These are phyloP conservation scores for Phialemoniopsis sp. DNA, from an alignment of 2,329 filamentous ascomycete genomes.

Conservation along the genomic window DNA sequence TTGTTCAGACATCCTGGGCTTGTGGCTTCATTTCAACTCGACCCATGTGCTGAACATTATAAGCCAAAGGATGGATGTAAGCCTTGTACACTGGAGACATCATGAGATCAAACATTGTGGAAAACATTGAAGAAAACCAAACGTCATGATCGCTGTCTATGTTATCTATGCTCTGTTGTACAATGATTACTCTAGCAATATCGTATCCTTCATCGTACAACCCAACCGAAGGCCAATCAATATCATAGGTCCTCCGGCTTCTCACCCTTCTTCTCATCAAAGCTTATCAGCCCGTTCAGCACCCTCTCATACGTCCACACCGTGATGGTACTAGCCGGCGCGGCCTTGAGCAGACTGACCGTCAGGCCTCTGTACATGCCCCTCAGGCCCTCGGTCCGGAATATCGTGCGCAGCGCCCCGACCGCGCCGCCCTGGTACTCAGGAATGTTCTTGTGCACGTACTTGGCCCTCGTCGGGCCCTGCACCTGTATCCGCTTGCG, in stretches of 20 bases:
- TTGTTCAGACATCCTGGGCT: background rate
- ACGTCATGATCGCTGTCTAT: conserved; percentile 4
- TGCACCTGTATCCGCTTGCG: conserved; percentile 94
- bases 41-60: no score
- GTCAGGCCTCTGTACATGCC: conserved; percentile 85
- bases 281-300: conserved; percentile 52
- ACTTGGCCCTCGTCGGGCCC: conserved; percentile 74
- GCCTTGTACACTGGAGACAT: no score
- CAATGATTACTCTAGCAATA: no score
- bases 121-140: background rate
- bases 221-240: conserved; percentile 1
- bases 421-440: conserved; percentile 68
- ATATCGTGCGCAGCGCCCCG: conserved; percentile 62
- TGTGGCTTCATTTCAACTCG: no score
- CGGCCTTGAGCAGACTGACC: conserved; percentile 88
- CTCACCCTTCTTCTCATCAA: conserved; percentile 19
- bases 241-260: conserved; percentile 4
- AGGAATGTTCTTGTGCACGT: conserved; percentile 85
- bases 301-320: conserved; percentile 91
- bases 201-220: background rate
- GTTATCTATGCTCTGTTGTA: conserved; percentile 1
- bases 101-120: no score
- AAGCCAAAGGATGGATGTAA: no score
- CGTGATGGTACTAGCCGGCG: conserved; percentile 86
- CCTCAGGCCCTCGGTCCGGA: conserved; percentile 67